A percentile compares a stretch with the other conserved stretches of the same genome.
Evolutionary conservation across 2,329 filamentous ascomycete species (phyloP).

Genomic region (Exophiala xenobiotica): DNA sequence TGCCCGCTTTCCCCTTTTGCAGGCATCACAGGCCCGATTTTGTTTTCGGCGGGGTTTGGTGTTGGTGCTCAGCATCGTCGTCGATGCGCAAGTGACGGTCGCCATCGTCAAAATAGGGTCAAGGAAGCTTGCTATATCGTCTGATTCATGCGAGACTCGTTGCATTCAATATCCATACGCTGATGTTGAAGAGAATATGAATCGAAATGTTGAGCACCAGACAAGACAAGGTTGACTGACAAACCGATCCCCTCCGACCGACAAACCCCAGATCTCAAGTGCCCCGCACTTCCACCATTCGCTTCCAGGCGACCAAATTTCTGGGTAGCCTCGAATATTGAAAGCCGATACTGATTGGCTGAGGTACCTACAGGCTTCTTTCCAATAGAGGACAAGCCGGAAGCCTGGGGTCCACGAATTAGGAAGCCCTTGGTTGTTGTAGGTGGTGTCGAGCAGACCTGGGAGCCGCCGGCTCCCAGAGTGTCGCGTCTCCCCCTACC

Average conservation of each 20-base stretch:
- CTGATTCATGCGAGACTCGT: background rate
- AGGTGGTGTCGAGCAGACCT: too few relatives aligned
- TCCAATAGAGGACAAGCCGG: too few relatives aligned
- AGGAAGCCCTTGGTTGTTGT: too few relatives aligned
- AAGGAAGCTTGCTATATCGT: background rate
- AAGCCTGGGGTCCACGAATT: too few relatives aligned
- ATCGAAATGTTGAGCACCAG: background rate
- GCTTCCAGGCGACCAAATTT: background rate
- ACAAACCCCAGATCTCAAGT: background rate
- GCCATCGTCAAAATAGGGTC: background rate
- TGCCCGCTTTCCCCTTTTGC: conserved; percentile 46
- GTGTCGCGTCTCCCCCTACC: too few relatives aligned
- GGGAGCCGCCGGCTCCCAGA: too few relatives aligned
- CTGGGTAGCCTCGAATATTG: too few relatives aligned
- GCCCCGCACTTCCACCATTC: background rate
- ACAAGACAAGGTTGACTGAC: background rate
- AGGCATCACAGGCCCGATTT: conserved; percentile 49
- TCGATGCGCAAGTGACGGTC: background rate
- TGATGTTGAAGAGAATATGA: background rate
- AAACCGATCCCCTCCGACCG: background rate
- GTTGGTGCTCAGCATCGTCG: background rate
- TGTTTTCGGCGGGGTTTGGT: conserved; percentile 35
- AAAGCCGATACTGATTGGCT: too few relatives aligned
- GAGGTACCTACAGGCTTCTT: too few relatives aligned
- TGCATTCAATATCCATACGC: too few relatives aligned